A percentile compares a stretch with the other conserved stretches of the same genome.
phyloP scores from a whole-genome alignment of 495 filamentous ascomycete species.

The Hypomontagnella submonticulosa region DNA sequence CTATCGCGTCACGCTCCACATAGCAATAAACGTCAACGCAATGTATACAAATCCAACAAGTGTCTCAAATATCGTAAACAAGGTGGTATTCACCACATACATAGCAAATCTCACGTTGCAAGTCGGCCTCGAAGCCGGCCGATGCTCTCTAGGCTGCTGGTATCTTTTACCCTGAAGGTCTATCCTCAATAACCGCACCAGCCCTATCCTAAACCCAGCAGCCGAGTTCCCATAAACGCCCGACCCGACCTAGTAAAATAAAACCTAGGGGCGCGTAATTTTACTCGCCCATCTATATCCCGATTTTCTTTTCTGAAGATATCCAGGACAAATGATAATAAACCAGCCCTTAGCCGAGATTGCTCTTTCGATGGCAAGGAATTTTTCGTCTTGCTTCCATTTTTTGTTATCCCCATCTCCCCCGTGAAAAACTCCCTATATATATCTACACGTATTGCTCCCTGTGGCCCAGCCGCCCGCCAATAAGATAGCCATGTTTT shows the following conservation, averaged over 20 bases:
- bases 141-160: neutral
- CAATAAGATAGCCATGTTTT: constrained; percentile 16
- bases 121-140: constrained; percentile 7
- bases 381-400: constrained; percentile 1
- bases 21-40: no score
- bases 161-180: neutral
- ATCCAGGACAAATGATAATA: constrained; percentile 10
- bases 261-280: neutral
- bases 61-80: constrained; percentile 3
- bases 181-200: neutral
- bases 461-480: constrained; percentile 32
- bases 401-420: constrained; percentile 14
- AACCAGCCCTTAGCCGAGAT: constrained; percentile 23
- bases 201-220: no score
- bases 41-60: no score
- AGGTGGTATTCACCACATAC: constrained; percentile 18
- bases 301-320: constrained; percentile 6
- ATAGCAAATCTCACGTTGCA: constrained; percentile 6
- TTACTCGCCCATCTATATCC: constrained; percentile 20
- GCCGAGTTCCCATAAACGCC: no score
- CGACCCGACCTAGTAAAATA: neutral
- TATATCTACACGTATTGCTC: constrained; percentile 10
- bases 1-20: no score
- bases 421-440: constrained; percentile 16
- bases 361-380: constrained; percentile 15